phyloP scores from a whole-genome alignment of 1,284 basidiomycete species.

The Thelephora terrestris region DNA sequence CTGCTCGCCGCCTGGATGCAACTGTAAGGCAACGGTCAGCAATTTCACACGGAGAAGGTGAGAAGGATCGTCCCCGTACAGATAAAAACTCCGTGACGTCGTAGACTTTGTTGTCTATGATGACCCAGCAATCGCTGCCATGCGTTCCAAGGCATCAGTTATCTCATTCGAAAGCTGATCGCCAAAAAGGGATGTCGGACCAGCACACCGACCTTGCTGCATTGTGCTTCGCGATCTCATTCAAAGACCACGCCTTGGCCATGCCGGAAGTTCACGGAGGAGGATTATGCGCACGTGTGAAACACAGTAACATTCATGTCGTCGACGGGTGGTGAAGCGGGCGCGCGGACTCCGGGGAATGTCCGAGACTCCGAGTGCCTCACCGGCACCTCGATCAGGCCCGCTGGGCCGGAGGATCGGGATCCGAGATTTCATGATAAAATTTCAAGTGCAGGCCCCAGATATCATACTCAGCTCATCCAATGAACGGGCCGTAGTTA shows the following conservation, averaged over 20 bases:
- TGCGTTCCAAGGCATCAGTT: background rate
- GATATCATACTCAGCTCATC: too few relatives aligned
- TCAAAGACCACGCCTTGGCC: conserved; percentile 24
- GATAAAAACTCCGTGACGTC: conserved; percentile 81
- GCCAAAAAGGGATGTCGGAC: conserved; percentile 2
- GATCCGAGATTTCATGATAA: too few relatives aligned
- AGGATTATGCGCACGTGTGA: background rate
- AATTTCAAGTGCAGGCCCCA: background rate
- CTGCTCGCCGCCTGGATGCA: conserved; percentile 73
- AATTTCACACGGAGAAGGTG: background rate
- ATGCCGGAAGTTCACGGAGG: conserved; percentile 16
- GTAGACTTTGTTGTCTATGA: conserved; percentile 69
- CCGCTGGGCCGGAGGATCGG: conserved; percentile 8
- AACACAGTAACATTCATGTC: background rate
- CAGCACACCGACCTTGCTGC: conserved; percentile 31
- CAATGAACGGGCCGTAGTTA: too few relatives aligned
- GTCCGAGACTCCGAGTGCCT: background rate
- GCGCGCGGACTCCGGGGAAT: too few relatives aligned
- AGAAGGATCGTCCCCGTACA: conserved; percentile 25
- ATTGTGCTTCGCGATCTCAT: conserved; percentile 44
- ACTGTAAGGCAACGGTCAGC: conserved; percentile 27
- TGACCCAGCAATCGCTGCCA: conserved; percentile 77
- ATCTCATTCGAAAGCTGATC: background rate
- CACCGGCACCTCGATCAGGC: background rate
- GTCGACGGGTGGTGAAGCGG: too few relatives aligned